Evolutionary conservation across 2,329 filamentous ascomycete genomes (phyloP), one percentile per base, ranked within the genome.

Genomic region (Sarocladium brachiariae): DNA sequence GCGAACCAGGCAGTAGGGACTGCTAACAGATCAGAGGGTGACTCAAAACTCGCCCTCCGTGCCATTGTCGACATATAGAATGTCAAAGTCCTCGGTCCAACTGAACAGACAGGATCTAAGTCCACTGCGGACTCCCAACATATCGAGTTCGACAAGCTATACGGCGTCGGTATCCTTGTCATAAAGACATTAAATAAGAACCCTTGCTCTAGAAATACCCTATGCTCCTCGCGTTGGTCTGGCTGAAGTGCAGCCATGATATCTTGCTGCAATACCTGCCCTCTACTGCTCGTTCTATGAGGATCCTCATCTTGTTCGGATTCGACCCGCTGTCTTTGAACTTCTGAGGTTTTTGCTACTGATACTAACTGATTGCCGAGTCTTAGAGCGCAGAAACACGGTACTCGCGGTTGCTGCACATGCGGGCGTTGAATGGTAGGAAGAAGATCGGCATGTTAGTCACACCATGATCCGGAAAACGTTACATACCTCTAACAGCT

Each of bases 91-190:
- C 8, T 55, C 59, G 0, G 70, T 55, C 71, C 71, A 75, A 11
- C 75, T 66, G 53, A 73, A 76, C 23, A 75, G 56, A 54, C 69
- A 74, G 23, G 66, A 69, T 7, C 73, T 70, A 58, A 70, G 74
- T 3, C 64, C 65, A 19, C 68, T 71, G 54, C 67, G 61, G 2
- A 63, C 65, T 0, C 72, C 72, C 55, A 75, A 75, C 1, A 63
- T 65, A 50, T 74, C 75, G 33, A 74, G 58, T 56, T 76, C 69
- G 13, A 75, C 62, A n/a, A 75, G 56, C 57, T 64, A 55, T 30
- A 56, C 50, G 0, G 55, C 52, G 2, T 55, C 51, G 0, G 49
- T 50, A 2, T 58, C 54, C 33, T 68, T 59, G 23, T 70, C 60
- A 43, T 65, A 69, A 13, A 66, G 14, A 73, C 58, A 54, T 76